Evolutionary conservation across 352 stramenopile genomes (phyloP), one percentile per base, ranked within the genome.

Genomic region (Aphanomyces invadans): DNA sequence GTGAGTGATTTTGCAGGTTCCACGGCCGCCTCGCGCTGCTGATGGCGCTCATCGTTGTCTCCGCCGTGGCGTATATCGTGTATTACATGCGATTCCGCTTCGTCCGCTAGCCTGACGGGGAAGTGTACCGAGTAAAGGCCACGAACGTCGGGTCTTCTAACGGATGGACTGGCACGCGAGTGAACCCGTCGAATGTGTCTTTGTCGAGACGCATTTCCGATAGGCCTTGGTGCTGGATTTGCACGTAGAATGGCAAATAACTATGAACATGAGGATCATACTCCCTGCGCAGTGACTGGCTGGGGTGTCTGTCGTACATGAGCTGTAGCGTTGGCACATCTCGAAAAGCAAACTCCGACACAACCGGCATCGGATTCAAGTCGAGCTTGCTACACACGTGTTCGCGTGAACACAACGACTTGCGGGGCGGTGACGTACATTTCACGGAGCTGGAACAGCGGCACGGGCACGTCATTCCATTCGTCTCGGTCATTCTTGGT

Each of bases 201-300:
- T 83, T 88, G 62, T 90, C 81, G 44, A 74, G 84, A 60, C 87
- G 88, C 77, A 88, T 87, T 61, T 90, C 78, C 1, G 79, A 81
- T 32, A 92, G 82, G 15, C 80, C 72, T 68, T 88, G 78, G 36
- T 79, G 80, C 73, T 90, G 79, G 52, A 92, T 87, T 65, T 83
- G 81, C 26, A 87, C 70, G 44, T 89, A 78, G 46, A 88, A 89
- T 12, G 81, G 83, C 57, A 90, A 69, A 42, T 90, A 90, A 17
- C 83, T 86, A 61, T 1, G 3, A 19, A 55, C n/a, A 38, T 60
- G 46, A 32, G n/a, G n/a, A n/a, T n/a, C n/a, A n/a, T n/a, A n/a
- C n/a, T n/a, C n/a, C n/a, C n/a, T n/a, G n/a, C n/a, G n/a, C n/a
- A n/a, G n/a, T n/a, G n/a, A n/a, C n/a, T n/a, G n/a, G n/a, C n/a